Evolutionary conservation across 1,284 basidiomycete species (phyloP), one percentile per base, ranked within the genome.

Genomic region (Meira nashicola): DNA sequence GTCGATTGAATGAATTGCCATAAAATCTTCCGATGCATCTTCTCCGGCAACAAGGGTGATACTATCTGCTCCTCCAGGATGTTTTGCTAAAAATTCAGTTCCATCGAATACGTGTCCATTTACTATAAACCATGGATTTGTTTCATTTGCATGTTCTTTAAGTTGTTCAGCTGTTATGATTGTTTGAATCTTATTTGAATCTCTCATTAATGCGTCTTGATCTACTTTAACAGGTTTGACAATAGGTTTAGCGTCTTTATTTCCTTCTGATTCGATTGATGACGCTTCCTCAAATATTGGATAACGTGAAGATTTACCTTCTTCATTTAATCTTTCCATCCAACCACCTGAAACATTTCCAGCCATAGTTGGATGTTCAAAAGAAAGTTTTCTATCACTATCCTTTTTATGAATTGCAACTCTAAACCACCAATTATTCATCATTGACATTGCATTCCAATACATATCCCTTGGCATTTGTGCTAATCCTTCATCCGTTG

Each of bases 21-120:
- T 80, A 63, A 87, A 87, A 64, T 86, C 86, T 17, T 86, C 85
- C 0, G 84, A 83, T 0, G 84, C 84, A 64, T 87, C 86, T 63
- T 86, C 81, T 0, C 86, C 86, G 0, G 84, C 84, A 2, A 84
- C 82, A 11, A 85, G 76, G 10, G 81, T 78, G 60, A 87, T 87
- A 1, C 83, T 84, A 58, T 86, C 83, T 0, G 81, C 79, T 2
- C 86, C 86, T 15, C 86, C 86, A 0, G 86, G 86, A 68, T 88
- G 86, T 17, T 84, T 82, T 19, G 81, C 78, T 39, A 87, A 78
- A 71, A 84, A 87, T 23, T 73, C 76, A 0, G 84, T 84, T 0
- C 82, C 84, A 58, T 86, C 83, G 70, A 82, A 83, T 44, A 70
- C 68, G 68, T 87, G 82, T 9, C 84, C 85, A 33, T 82, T 68